phyloP scores from a whole-genome alignment of 2,329 filamentous ascomycete genomes.

The Alternaria postmessia region DNA sequence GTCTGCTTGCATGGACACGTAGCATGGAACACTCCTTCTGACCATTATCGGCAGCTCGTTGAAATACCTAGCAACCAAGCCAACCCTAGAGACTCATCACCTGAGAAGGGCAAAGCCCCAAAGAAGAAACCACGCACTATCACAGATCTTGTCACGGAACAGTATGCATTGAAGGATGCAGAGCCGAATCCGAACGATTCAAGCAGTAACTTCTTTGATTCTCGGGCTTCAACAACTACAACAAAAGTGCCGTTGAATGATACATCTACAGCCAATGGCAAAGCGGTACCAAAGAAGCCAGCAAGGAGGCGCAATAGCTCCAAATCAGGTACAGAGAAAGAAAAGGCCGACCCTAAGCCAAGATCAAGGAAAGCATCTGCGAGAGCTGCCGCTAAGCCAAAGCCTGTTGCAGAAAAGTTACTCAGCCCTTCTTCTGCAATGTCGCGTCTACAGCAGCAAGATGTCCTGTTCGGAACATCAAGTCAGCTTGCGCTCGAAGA shows the following conservation, averaged over 20 bases:
- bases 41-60: conserved; percentile 27
- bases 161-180: conserved; percentile 36
- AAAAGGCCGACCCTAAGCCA: conserved; percentile 25
- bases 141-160: conserved; percentile 49
- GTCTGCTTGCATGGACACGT: neutral
- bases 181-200: conserved; percentile 9
- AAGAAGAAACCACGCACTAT: conserved; percentile 53
- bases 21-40: neutral
- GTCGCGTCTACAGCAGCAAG: conserved; percentile 39
- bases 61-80: conserved; percentile 37
- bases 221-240: conserved; percentile 27
- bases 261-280: conserved; percentile 6
- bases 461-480: conserved; percentile 52
- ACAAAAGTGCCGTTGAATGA: conserved; percentile 42
- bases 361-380: conserved; percentile 32
- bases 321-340: conserved; percentile 28
- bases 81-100: conserved; percentile 32
- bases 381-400: conserved; percentile 40
- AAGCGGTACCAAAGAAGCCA: conserved; percentile 26
- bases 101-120: conserved; percentile 45
- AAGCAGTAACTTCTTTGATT: conserved; percentile 38
- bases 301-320: conserved; percentile 32
- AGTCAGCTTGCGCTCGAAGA: conserved; percentile 51
- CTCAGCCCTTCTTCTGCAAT: conserved; percentile 47
- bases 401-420: conserved; percentile 44